Base-by-base conservation (phyloP, 1,284 basidiomycete genomes). In the Ustilago vetiveriae region DNA sequence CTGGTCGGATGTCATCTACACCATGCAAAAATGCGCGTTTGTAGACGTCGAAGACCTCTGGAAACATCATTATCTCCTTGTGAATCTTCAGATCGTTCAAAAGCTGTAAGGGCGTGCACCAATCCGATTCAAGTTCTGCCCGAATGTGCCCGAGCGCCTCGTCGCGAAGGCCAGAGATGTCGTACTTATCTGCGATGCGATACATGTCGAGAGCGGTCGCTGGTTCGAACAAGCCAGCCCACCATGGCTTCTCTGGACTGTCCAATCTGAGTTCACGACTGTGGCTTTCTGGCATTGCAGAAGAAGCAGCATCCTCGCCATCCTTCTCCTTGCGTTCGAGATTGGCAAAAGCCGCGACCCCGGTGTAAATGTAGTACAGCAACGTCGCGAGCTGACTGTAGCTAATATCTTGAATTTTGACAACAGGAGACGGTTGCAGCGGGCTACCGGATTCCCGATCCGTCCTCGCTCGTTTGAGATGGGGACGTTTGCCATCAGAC, bases 131-230 rank as follows among this genome's bases (percentile, higher is more conserved):
- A 6, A 54, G 26, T 3, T 49, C 21, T 16, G 23, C 2, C 3
- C 38, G 19, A 23, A 62, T 54, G 27, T 49, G 44, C 11, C 17
- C n/a, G 6, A 49, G 39, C 17, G 58, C 51, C 14, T 30, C 32
- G 2, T 8, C 2, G 13, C 58, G 51, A 27, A 62, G 22, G 14
- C 17, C 33, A 4, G 14, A 9, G 9, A 55, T 7, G 14, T 16
- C 35, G 26, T 45, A 62, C 30, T 41, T 54, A 42, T 62, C 52
- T 4, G 52, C 46, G 19, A 55, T 35, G 6, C 51, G 45, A 27
- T 50, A 50, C 46, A 55, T 49, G 10, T 36, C 58, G 13, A 55
- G 27, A 2, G 51, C 58, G 13, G 50, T 44, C 0, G 42, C 42
- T 1, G 58, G 48, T 2, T 36, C 11, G 4, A 49, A 35, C 8